Evolutionary conservation across 768 basidiomycete species (phyloP).

Genomic region (Stropharia rugosoannulata): DNA sequence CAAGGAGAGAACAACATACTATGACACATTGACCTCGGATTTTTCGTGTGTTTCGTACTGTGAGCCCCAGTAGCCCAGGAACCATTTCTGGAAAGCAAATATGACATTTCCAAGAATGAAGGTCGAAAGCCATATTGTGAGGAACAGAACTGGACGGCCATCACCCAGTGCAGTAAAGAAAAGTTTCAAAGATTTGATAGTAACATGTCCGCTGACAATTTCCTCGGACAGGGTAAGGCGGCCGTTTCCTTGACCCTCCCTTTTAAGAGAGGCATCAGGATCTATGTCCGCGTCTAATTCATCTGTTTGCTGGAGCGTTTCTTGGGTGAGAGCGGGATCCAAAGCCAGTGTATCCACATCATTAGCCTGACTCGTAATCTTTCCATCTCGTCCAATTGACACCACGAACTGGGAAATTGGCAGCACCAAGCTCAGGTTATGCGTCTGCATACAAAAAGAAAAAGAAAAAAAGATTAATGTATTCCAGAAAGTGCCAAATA

Average conservation of each 20-base stretch:
- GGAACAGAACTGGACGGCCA: constrained; percentile 30
- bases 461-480: not conserved
- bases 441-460: constrained; percentile 31
- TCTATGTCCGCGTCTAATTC: constrained; percentile 19
- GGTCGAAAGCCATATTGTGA: constrained; percentile 22
- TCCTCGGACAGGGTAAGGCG: constrained; percentile 66
- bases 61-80: constrained; percentile 44
- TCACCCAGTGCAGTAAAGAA: constrained; percentile 36
- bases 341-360: constrained; percentile 39
- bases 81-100: constrained; percentile 37
- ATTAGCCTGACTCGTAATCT: constrained; percentile 45
- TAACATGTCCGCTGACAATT: constrained; percentile 35
- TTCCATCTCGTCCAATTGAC: constrained; percentile 51
- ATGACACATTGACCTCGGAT: constrained; percentile 30
- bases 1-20: constrained; percentile 34
- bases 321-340: constrained; percentile 32
- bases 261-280: constrained; percentile 18
- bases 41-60: constrained; percentile 34
- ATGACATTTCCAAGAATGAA: constrained; percentile 23
- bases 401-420: constrained; percentile 57
- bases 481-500: not conserved
- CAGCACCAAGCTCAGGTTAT: constrained; percentile 46
- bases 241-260: constrained; percentile 31
- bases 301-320: constrained; percentile 28
- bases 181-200: constrained; percentile 28